A percentile compares a stretch with the other conserved stretches of the same genome.
Evolutionary conservation across 2,329 filamentous ascomycete species (phyloP).

Genomic region (Trichoderma guizhouense): DNA sequence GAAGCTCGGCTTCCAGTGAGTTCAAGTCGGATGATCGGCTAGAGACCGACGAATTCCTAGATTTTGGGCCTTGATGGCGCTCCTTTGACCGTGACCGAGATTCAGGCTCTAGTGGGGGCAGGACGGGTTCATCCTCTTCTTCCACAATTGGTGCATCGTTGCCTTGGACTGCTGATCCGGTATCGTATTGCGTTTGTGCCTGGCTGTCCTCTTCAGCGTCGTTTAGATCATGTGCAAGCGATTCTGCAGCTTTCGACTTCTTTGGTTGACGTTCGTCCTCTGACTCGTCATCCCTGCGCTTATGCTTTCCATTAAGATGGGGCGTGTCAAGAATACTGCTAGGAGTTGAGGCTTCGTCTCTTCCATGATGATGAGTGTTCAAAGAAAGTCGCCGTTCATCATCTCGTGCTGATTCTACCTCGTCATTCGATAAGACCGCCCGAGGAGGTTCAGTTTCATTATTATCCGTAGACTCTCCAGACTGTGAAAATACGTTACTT

Average conservation of each 20-base stretch:
- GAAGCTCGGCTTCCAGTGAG: conserved; percentile 38
- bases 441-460: background rate
- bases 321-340: background rate
- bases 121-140: background rate
- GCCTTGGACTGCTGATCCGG: conserved; percentile 2
- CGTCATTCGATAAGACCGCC: background rate
- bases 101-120: background rate
- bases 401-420: background rate
- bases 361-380: background rate
- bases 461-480: background rate
- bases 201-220: background rate
- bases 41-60: conserved; percentile 31
- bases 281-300: conserved; percentile 9
- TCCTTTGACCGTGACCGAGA: conserved; percentile 17
- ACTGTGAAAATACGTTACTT: background rate
- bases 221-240: background rate
- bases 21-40: conserved; percentile 37
- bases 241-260: conserved; percentile 3
- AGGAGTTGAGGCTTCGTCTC: background rate
- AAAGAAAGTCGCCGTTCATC: background rate
- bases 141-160: background rate
- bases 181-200: conserved; percentile 9
- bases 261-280: conserved; percentile 12
- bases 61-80: conserved; percentile 24
- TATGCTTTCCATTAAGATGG: conserved; percentile 14